A percentile compares a stretch with the other conserved stretches of the same genome.
Conservation (phyloP, 768 basidiomycete species). For the Rhizopogon vesiculosus region DNA sequence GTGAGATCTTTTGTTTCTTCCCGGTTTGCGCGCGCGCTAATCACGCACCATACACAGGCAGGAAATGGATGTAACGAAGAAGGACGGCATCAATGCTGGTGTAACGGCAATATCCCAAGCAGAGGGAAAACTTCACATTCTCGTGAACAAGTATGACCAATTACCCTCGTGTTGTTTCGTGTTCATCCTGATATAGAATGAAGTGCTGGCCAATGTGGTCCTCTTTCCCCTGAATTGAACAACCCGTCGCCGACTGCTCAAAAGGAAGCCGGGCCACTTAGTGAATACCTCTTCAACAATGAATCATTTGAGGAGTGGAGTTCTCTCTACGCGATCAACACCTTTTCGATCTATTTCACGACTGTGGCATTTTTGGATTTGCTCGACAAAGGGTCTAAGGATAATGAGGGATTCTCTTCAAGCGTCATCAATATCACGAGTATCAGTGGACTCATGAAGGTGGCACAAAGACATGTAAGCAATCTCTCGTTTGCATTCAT, state of each 20-base stretch:
- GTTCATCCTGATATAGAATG: neutral
- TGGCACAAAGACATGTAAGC: constrained; percentile 76
- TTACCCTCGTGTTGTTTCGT: neutral
- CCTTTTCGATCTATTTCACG: constrained; percentile 73
- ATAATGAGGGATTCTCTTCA: constrained; percentile 52
- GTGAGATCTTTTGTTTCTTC: constrained; percentile 32
- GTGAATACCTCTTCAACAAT: constrained; percentile 65
- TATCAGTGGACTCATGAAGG: constrained; percentile 65
- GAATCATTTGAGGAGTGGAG: constrained; percentile 63
- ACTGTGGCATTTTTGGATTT: constrained; percentile 74
- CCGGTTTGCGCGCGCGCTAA: constrained; percentile 1
- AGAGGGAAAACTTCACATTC: constrained; percentile 71
- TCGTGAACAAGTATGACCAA: constrained; percentile 71
- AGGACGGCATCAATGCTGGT: constrained; percentile 55
- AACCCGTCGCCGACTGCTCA: constrained; percentile 52
- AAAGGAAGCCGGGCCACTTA: constrained; percentile 59
- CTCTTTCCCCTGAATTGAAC: constrained; percentile 52
- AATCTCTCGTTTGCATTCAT: neutral
- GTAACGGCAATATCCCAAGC: constrained; percentile 32
- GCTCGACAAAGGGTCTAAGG: constrained; percentile 66
- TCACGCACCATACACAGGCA: constrained; percentile 33
- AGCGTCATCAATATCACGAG: constrained; percentile 75
- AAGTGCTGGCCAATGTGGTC: constrained; percentile 76
- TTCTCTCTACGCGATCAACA: constrained; percentile 60
- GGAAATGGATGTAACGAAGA: constrained; percentile 68